These are phyloP conservation scores for Hanseniaspora clermontiae DNA, from an alignment of 805 yeast species.

Conservation along the genomic window DNA sequence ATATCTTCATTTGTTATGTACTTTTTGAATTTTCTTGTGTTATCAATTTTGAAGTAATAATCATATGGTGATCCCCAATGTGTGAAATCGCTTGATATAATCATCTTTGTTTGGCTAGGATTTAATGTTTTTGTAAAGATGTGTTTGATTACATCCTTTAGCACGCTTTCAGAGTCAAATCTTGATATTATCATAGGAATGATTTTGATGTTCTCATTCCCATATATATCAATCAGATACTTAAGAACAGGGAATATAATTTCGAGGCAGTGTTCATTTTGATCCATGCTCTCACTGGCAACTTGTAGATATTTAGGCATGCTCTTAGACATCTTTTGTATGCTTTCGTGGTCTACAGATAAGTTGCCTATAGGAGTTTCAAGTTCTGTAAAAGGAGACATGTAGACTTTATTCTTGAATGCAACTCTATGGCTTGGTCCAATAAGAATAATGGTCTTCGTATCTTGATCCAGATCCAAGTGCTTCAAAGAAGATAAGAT, in stretches of 20 bases:
- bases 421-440: constrained; percentile 93
- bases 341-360: constrained; percentile 45
- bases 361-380: constrained; percentile 77
- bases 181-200: constrained; percentile 75
- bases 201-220: constrained; percentile 32
- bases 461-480: constrained; percentile 39
- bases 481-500: constrained; percentile 65
- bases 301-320: constrained; percentile 35
- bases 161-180: constrained; percentile 33
- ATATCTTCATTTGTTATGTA: constrained; percentile 12
- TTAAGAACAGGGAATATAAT: constrained; percentile 57
- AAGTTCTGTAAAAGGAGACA: constrained; percentile 42
- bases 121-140: constrained; percentile 41
- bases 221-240: constrained; percentile 29
- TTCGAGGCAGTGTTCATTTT: constrained; percentile 84
- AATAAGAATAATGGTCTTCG: constrained; percentile 57
- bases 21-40: neutral
- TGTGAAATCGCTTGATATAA: constrained; percentile 83
- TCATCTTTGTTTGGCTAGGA: constrained; percentile 42
- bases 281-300: constrained; percentile 53
- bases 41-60: constrained; percentile 32
- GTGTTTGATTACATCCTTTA: constrained; percentile 32
- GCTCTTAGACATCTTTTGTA: constrained; percentile 26
- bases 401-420: constrained; percentile 46
- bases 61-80: constrained; percentile 78